A percentile compares a stretch with the other conserved stretches of the same genome.
phyloP scores from a whole-genome alignment of 805 yeast species.

The Komagataella populi region DNA sequence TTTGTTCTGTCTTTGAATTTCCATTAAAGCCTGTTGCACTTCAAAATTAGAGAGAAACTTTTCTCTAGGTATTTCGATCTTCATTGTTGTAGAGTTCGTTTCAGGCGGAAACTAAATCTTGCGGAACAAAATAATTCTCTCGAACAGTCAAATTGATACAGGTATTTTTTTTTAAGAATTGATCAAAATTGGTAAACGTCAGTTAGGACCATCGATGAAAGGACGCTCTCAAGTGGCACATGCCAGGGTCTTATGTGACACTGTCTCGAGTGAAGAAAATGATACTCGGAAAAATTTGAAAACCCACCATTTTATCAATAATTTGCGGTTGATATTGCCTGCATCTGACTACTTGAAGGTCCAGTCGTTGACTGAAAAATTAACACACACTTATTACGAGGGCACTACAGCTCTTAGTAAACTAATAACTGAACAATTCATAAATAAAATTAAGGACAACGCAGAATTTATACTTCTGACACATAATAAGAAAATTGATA shows the following conservation, averaged over 20 bases:
- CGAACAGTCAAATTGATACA: not conserved
- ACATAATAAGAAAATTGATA: not conserved
- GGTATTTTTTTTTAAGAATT: too few relatives aligned
- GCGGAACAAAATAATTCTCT: not conserved
- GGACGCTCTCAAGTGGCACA: not conserved
- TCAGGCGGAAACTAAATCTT: not conserved
- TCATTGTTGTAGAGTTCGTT: not conserved
- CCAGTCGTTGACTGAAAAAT: not conserved
- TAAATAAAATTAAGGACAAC: not conserved
- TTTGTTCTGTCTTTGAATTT: conserved; percentile 28
- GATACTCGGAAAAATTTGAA: not conserved
- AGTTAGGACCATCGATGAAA: not conserved
- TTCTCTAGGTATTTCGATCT: conserved; percentile 38
- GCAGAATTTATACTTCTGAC: not conserved
- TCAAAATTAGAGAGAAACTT: conserved; percentile 53
- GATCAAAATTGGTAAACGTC: not conserved
- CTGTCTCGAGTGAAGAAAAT: not conserved
- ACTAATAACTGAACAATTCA: not conserved
- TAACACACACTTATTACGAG: not conserved
- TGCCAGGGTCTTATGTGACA: not conserved
- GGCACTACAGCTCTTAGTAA: not conserved
- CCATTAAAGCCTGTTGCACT: conserved; percentile 40
- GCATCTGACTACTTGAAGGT: not conserved
- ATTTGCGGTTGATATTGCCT: not conserved
- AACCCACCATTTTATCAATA: not conserved